A percentile compares a stretch with the other conserved stretches of the same genome.
phyloP scores from a whole-genome alignment of 345 rosid species.

The Dovyalis caffra region DNA sequence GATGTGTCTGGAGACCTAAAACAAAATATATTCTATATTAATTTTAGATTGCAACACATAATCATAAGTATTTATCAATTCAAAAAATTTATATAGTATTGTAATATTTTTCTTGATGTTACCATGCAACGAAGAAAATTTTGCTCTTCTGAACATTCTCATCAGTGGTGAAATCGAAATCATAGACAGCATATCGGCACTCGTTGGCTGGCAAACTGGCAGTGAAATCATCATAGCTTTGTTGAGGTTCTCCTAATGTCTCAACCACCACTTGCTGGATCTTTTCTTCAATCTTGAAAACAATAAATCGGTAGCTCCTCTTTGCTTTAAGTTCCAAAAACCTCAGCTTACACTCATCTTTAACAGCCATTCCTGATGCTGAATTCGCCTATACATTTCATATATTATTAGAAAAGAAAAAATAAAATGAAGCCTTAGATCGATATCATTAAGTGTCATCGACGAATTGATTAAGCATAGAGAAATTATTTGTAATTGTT shows the following conservation, averaged over 20 bases:
- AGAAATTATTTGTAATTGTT: background rate
- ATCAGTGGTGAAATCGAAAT: constrained; percentile 29
- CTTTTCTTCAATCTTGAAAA: constrained; percentile 27
- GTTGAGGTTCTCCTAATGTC: constrained; percentile 11
- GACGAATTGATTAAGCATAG: background rate
- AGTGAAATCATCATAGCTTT: constrained; percentile 17
- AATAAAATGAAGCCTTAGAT: background rate
- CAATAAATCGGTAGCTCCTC: constrained; percentile 27
- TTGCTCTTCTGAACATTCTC: constrained; percentile 31
- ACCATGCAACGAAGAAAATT: constrained; percentile 31
- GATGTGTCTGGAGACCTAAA: constrained; percentile 24
- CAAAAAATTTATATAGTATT: too few relatives aligned
- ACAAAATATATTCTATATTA: background rate
- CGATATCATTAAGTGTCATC: background rate
- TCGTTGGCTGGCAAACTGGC: constrained; percentile 26
- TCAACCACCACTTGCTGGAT: constrained; percentile 24
- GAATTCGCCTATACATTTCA: constrained; percentile 16
- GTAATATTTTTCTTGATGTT: background rate
- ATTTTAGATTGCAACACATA: background rate
- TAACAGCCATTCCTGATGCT: constrained; percentile 27
- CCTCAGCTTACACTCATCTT: constrained; percentile 28
- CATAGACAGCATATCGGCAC: constrained; percentile 33
- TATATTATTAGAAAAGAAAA: too few relatives aligned
- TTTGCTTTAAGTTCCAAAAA: constrained; percentile 27
- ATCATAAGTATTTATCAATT: too few relatives aligned